Base-by-base conservation (phyloP, 108 stramenopile species). In the Licmophora abbreviata region DNA sequence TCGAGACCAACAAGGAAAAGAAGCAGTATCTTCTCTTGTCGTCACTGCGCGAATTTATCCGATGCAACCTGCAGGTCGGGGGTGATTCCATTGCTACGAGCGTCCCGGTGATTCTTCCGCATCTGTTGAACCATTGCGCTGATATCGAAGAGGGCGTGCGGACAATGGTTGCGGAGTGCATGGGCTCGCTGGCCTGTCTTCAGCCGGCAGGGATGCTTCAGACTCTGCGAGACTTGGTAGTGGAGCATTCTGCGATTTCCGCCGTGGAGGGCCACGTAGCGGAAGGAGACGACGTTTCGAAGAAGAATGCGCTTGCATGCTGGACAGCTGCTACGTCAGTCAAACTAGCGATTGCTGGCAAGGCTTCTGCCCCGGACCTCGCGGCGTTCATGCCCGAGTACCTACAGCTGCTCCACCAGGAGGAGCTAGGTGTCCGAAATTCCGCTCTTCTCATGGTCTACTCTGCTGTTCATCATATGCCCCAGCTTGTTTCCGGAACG, bases 141-240 rank as follows among this genome's bases (percentile, higher is more conserved):
- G 86, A 75, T 58, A 50, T 65, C n/a, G 94, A 95, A 35, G 96
- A 96, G 62, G 86, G 92, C 8, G 87, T 96, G 4, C 70, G 96
- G 26, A 89, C 88, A 41, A 97, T 97, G 95, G 95, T 94, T 10
- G 95, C 96, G 11, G 96, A 95, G 68, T 97, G 96, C 64, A 41
- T 96, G 17, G 97, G 97, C 45, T 85, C 79, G 4, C 63, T 98
- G 45, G 73, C 85, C 14, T 81, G 79, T 51, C 48, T 94, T 44
- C 58, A 84, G 34, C 91, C 92, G 6, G 63, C 46, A 3, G 22
- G 47, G 11, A 81, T 96, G 54, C 62, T 85, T 14, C 74, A 87
- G 23, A 61, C 73, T 43, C 59, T 93, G 17, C 36, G 61, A 24
- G 51, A 64, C 7, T 66, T 86, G n/a, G 61, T 53, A 8, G 49